Evolutionary conservation across 1,284 basidiomycete genomes (phyloP).

Genomic region (Coriolopsis trogii): DNA sequence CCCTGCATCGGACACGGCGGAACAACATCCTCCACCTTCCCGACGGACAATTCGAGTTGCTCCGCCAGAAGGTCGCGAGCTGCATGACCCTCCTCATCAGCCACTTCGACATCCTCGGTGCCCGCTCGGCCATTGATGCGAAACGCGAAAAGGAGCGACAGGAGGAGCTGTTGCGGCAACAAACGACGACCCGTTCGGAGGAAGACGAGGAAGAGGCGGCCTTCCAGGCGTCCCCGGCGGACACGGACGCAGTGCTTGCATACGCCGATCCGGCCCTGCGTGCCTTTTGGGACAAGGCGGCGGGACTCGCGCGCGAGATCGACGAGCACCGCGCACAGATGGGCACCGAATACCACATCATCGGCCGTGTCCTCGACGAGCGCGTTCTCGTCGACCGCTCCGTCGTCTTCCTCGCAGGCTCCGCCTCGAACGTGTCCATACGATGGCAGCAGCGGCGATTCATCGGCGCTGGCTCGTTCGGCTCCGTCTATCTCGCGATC

Average conservation of each 20-base stretch:
- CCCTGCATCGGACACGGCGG: constrained; percentile 86
- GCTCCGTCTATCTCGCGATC: constrained; percentile 97
- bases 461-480: constrained; percentile 97
- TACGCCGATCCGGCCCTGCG: constrained; percentile 69
- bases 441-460: constrained; percentile 99
- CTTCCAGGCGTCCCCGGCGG: constrained; percentile 33
- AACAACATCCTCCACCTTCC: constrained; percentile 92
- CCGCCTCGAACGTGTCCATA: constrained; percentile 93
- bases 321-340: constrained; percentile 59
- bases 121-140: constrained; percentile 87
- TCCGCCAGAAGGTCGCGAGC: constrained; percentile 91
- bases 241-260: constrained; percentile 39
- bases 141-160: constrained; percentile 86
- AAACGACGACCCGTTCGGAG: constrained; percentile 48
- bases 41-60: constrained; percentile 85
- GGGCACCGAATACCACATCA: constrained; percentile 70
- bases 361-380: constrained; percentile 91
- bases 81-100: constrained; percentile 97
- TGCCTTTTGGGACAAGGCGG: constrained; percentile 73
- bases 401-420: constrained; percentile 89
- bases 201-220: constrained; percentile 53
- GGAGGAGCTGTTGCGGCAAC: constrained; percentile 70
- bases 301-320: constrained; percentile 48
- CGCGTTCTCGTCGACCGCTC: constrained; percentile 92
- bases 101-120: constrained; percentile 98